Evolutionary conservation across 2,329 filamentous ascomycete genomes (phyloP), one percentile per base, ranked within the genome.

Genomic region (Diaporthe sp.): DNA sequence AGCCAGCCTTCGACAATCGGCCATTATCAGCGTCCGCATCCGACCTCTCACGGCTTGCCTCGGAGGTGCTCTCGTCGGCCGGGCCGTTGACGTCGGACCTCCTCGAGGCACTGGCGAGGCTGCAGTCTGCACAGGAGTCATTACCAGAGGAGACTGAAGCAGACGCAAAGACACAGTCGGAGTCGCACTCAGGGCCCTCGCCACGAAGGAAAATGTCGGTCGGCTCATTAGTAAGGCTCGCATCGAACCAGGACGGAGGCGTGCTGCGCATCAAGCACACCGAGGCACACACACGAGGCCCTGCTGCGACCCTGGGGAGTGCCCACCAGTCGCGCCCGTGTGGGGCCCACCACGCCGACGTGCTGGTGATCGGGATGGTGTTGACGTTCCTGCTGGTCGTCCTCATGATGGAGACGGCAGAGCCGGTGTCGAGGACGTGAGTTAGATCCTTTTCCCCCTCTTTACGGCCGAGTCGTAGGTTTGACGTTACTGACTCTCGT

Each of bases 321-420:
- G 51, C 19, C 7, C 55, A 49, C 25, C 58, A 55, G 44, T 10
- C 5, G 4, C 34, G 2, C 4, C 34, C 70, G 2, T 73, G 46
- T 34, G 25, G 17, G 15, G 58, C 53, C 22, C 73, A 82, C 17
- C 78, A 78, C 57, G 79, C 81, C 70, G 81, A 83, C 53, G 75
- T 81, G 76, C 74, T 81, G 22, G 78, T 82, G n/a, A 80, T 84
- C 39, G 77, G 78, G 62, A 73, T 84, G 34, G 80, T 81, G 1
- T 70, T 79, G 15, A 77, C 79, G 7, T 84, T 83, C 61, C 61
- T 84, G 49, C 28, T 81, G 34, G 78, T 80, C 10, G 80, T 84
- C 34, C 76, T 83, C 9, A 69, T 77, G 7, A 78, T 82, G 22
- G 83, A 83, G 79, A 78, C 79, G 12, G 81, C 77, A 78, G 76